Base-by-base conservation (phyloP, 805 yeast species). In the Lachancea thermotolerans region DNA sequence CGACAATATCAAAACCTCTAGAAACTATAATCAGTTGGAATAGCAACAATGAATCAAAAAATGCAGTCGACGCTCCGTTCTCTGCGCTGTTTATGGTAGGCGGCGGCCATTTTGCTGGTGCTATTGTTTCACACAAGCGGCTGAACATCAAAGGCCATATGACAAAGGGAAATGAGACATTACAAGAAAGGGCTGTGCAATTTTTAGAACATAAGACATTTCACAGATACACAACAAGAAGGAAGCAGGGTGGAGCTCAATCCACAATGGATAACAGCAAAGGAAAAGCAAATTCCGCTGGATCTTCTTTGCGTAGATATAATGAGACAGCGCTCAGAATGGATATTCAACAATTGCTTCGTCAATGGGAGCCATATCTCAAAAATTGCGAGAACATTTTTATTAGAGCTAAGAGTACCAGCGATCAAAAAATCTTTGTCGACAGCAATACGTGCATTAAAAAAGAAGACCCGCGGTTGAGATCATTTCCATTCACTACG, bases 31-130 rank as follows among this genome's bases (percentile, higher is more conserved):
- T 58, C 27, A 39, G 54, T 28, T 73, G 74, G 73, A 70, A 56
- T 46, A 46, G 10, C 50, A 45, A 50, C 62, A 53, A 33, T 49
- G 27, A 52, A 11, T 43, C 56, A 1, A 37, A 43, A 0, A 66
- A 68, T 3, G 30, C n/a, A n/a, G 17, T 12, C 2, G 35, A 35
- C 15, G 28, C 16, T 11, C 44, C 39, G 2, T 72, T 73, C 37
- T 85, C 95, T 4, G 95, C 95, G 0, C 64, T 93, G 10, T 77
- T 93, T 53, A 87, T 93, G 96, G 77, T 93, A 43, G 97, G 97
- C 12, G 97, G 98, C 37, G 99, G 99, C 35, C 97, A 93, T 67
- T 93, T 93, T 70, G 96, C 98, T 0, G 99, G 93, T 15, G 96
- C 96, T 0, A 84, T 93, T 36, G 73, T 93, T 8, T 79, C 88